A percentile compares a stretch with the other conserved stretches of the same genome.
These are phyloP conservation scores for Colletotrichum sp. DNA, from an alignment of 2,329 filamentous ascomycete genomes.

Conservation along the genomic window DNA sequence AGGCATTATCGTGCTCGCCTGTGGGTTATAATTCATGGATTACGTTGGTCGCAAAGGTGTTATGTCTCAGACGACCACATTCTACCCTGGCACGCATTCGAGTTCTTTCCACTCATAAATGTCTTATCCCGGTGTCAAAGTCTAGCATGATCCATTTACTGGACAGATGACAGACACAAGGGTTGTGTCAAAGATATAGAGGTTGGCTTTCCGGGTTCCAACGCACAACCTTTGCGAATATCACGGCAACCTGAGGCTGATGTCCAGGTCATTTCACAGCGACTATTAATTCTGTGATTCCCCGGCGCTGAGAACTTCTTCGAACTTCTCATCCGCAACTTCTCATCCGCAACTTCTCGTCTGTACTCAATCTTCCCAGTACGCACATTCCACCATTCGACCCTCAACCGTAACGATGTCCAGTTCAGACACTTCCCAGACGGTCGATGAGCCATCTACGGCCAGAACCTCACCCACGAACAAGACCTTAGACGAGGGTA, in stretches of 20 bases:
- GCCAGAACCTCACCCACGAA: not conserved
- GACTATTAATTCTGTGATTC: not conserved
- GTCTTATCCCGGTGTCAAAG: rapidly evolving
- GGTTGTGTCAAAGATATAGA: not conserved
- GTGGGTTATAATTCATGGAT: not conserved
- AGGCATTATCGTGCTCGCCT: no score
- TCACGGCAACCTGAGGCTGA: not conserved
- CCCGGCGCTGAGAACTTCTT: not conserved
- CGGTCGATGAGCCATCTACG: not conserved
- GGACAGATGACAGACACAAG: not conserved
- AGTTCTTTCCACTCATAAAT: not conserved
- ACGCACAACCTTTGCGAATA: not conserved
- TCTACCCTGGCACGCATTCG: not conserved
- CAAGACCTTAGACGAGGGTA: not conserved
- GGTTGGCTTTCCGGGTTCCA: not conserved
- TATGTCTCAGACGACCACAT: not conserved
- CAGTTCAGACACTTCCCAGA: not conserved
- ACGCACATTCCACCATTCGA: not conserved
- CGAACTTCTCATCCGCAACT: no score
- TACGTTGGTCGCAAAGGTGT: not conserved
- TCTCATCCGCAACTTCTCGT: no score
- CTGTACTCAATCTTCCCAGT: no score
- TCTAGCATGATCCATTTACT: not conserved
- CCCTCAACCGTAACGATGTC: not conserved
- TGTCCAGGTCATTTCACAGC: not conserved